Evolutionary conservation across 2,329 filamentous ascomycete genomes (phyloP), one percentile per base, ranked within the genome.

Genomic region (Cyclaneusma minus): DNA sequence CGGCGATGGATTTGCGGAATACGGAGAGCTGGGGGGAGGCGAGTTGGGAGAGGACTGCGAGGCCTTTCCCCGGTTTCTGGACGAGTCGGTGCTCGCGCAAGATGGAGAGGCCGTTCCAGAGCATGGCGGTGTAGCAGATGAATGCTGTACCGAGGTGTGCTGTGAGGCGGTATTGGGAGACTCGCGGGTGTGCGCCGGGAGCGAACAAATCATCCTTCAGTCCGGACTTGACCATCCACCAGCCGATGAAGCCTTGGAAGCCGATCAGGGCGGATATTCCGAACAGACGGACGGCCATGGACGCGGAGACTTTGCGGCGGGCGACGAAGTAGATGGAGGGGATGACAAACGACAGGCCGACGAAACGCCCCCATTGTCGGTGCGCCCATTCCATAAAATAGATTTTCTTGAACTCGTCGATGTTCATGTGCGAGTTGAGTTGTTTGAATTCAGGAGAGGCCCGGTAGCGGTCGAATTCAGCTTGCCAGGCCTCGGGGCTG

Each of bases 311-410:
- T 34, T 71, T 70, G 37, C 78, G 71, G 22, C 78, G 73, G 12
- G 76, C 74, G 45, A 94, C 68, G 47, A 95, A 91, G 61, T 93
- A 95, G 29, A 77, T 54, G 6, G 87, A 81, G 2, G 89, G 89
- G 2, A 94, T 47, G 24, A 93, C 72, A 51, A 95, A 94, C 26
- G 82, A 78, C 35, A 95, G 53, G 32, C 89, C 89, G 31, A 98
- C 81, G 41, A 92, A 64, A 37, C 89, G 76, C 23, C 89, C 89
- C 85, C 89, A 95, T 29, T 94, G 64, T 16, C 89, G 72, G 53
- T 98, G 89, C 22, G 76, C 73, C 89, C 89, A 98, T 61, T 98
- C 89, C 89, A 95, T 95, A 52, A 79, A 98, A 65, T 95, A 98
- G 39, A 98, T 98, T 49, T 89, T 78, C 55, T 95, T 94, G 60